Evolutionary conservation across 176 grass and related monocot genomes (phyloP).

Genomic region (Thalia dealbata): DNA sequence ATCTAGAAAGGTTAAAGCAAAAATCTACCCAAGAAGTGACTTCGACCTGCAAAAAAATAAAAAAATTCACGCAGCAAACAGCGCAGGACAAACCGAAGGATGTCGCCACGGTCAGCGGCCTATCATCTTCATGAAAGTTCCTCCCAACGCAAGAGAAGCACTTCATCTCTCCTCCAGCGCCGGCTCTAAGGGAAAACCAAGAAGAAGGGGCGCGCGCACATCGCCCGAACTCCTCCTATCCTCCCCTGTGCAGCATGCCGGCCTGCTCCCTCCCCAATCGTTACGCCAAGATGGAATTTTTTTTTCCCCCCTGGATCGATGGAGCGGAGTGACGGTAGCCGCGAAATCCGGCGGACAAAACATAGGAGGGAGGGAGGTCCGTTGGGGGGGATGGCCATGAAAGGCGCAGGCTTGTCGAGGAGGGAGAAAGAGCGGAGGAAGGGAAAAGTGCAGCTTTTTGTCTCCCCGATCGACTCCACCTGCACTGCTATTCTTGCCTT

Average conservation of each 20-base stretch:
- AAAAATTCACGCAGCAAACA: neutral
- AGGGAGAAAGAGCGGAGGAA: neutral
- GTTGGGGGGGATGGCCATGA: neutral
- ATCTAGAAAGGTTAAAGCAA: neutral
- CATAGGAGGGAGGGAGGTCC: neutral
- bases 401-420: neutral
- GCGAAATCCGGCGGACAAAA: neutral
- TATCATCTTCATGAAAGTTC: neutral
- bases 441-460: no score
- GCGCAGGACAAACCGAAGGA: constrained; percentile 2
- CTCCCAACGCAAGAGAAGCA: constrained; percentile 32
- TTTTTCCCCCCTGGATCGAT: neutral
- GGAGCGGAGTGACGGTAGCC: neutral
- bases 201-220: neutral
- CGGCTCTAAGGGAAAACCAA: neutral
- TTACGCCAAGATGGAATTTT: neutral
- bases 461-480: no score
- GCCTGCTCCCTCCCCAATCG: no score
- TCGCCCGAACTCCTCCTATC: neutral
- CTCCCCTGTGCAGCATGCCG: neutral
- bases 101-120: neutral
- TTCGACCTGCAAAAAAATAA: constrained; percentile 3
- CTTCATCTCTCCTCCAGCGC: constrained; percentile 17
- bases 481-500: neutral
- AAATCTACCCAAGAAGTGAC: neutral